Conservation (phyloP, 2,329 filamentous ascomycete species). For the Claviceps quebecensis region DNA sequence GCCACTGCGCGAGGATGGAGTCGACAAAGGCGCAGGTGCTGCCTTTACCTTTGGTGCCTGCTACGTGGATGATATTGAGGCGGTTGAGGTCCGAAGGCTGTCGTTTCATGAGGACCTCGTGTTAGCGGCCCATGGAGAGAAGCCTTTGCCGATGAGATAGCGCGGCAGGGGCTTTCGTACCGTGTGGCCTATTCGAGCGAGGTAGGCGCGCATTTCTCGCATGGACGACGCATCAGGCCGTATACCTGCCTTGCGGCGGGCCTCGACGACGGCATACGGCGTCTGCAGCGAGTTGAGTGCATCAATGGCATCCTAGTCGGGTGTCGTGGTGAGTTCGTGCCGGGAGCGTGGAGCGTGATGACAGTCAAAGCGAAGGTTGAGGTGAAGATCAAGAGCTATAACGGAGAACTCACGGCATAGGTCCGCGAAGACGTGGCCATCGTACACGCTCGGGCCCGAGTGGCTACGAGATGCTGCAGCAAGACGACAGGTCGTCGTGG, state of each 20-base stretch:
- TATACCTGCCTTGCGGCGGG: conserved; percentile 59
- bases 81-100: conserved; percentile 35
- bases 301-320: conserved; percentile 61
- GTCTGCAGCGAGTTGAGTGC: conserved; percentile 84
- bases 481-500: conserved; percentile 14
- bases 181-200: conserved; percentile 64
- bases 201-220: conserved; percentile 67
- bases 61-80: conserved; percentile 56
- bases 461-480: conserved; percentile 10
- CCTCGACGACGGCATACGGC: conserved; percentile 68
- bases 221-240: conserved; percentile 56
- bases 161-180: conserved; percentile 14
- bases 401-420: conserved; percentile 19
- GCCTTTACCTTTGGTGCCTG: conserved; percentile 67
- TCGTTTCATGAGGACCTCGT: neutral
- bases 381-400: neutral
- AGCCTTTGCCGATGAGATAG: neutral
- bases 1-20: conserved; percentile 44
- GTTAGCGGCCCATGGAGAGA: too few relatives aligned
- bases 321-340: neutral
- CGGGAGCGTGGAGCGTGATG: neutral
- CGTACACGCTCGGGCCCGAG: conserved; percentile 9
- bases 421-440: conserved; percentile 19
- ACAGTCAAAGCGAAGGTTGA: neutral
- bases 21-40: conserved; percentile 56